A percentile compares a stretch with the other conserved stretches of the same genome.
Evolutionary conservation across 495 filamentous ascomycete species (phyloP).

Genomic region (Darksidea phi): DNA sequence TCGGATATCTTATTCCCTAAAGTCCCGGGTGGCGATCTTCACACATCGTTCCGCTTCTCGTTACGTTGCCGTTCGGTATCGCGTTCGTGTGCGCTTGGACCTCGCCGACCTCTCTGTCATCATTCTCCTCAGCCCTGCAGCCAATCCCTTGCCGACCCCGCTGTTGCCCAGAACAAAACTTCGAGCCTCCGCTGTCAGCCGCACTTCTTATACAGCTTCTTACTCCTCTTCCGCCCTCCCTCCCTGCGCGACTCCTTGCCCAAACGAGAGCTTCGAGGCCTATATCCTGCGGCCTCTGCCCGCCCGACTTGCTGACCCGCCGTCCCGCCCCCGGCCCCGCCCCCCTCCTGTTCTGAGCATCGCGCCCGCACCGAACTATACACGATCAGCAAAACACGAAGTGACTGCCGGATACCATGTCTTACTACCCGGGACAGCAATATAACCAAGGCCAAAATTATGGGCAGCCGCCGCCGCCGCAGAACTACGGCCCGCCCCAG

Average conservation of each 20-base stretch:
- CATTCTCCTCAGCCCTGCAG: conserved; percentile 18
- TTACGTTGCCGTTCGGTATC: not conserved
- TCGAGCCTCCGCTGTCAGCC: conserved; percentile 17
- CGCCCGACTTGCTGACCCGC: not conserved
- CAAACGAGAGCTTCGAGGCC: not conserved
- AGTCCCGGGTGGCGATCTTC: not conserved
- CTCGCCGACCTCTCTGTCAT: not conserved
- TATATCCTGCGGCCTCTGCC: not conserved
- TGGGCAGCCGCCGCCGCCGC: conserved; percentile 33
- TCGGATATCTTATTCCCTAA: not conserved
- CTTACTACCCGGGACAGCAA: conserved; percentile 43
- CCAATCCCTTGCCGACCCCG: not conserved
- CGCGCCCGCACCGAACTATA: not conserved
- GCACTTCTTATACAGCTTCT: conserved; percentile 10
- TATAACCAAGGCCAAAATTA: conserved; percentile 35
- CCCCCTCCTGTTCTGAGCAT: not conserved
- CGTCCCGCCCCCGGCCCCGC: conserved; percentile 2
- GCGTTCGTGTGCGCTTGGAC: not conserved
- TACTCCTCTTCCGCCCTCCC: not conserved
- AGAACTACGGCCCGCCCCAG: conserved; percentile 30
- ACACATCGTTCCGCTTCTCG: not conserved
- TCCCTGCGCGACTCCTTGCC: not conserved
- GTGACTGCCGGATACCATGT: conserved; percentile 36
- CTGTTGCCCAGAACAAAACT: conserved; percentile 2
- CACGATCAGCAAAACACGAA: not conserved